A percentile compares a stretch with the other conserved stretches of the same genome.
phyloP scores from a whole-genome alignment of 2,329 filamentous ascomycete species.

The Fusarium sp. region DNA sequence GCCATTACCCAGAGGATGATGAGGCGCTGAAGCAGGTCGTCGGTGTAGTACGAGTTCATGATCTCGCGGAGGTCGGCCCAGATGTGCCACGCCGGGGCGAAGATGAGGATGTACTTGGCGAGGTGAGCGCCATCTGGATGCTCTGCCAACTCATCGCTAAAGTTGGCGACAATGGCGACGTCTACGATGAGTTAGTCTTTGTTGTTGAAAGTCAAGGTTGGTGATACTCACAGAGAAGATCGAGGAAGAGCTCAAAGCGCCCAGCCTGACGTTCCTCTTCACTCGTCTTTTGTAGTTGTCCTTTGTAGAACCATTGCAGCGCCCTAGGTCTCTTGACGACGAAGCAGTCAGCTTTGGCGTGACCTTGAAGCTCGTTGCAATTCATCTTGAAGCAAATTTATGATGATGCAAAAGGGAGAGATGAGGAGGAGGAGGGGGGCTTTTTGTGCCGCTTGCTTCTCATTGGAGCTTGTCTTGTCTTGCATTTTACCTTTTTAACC shows the following conservation, averaged over 20 bases:
- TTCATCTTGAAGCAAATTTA: slow-evolving; percentile 45
- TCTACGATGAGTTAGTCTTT: slow-evolving; percentile 38
- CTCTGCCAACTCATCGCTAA: slow-evolving; percentile 60
- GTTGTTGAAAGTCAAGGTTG: background rate
- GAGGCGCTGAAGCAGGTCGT: slow-evolving; percentile 60
- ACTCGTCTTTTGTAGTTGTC: slow-evolving; percentile 53
- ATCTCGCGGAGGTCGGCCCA: slow-evolving; percentile 63
- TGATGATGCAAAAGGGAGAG: background rate
- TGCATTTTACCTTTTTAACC: slow-evolving; percentile 4
- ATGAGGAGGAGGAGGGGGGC: slow-evolving; percentile 3
- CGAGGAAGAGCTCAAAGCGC: slow-evolving; percentile 63
- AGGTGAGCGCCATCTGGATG: slow-evolving; percentile 56
- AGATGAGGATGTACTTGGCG: slow-evolving; percentile 61
- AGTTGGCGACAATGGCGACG: slow-evolving; percentile 62
- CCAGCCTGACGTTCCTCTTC: slow-evolving; percentile 59
- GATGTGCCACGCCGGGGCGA: slow-evolving; percentile 62
- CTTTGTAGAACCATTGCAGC: slow-evolving; percentile 60
- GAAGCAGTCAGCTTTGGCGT: slow-evolving; percentile 47
- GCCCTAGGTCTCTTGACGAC: slow-evolving; percentile 53
- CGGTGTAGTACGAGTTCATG: slow-evolving; percentile 65
- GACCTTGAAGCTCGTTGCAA: slow-evolving; percentile 52
- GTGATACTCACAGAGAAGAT: slow-evolving; percentile 55
- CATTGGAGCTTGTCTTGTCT: background rate
- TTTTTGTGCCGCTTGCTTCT: background rate
- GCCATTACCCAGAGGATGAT: slow-evolving; percentile 64